A percentile compares a stretch with the other conserved stretches of the same genome.
phyloP scores from a whole-genome alignment of 306 rosid species.

The Malus asiatica region DNA sequence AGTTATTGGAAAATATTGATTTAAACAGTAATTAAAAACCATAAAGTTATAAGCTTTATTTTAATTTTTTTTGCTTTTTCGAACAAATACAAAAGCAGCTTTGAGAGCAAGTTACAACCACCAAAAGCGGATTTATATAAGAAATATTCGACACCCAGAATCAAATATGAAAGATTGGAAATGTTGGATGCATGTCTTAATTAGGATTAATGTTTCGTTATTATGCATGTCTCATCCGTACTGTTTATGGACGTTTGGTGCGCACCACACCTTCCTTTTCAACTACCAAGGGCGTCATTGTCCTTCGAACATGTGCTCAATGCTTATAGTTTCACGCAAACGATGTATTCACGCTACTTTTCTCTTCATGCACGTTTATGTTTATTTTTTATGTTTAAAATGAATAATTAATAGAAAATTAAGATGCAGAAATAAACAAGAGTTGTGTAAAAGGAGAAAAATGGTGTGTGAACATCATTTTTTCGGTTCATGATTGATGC shows the following conservation, averaged over 20 bases:
- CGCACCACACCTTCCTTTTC: not conserved
- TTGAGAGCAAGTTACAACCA: slow-evolving; percentile 5
- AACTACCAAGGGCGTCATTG: not conserved
- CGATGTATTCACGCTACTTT: not conserved
- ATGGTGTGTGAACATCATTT: too few species aligned
- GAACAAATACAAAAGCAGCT: not conserved
- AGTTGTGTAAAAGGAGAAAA: not conserved
- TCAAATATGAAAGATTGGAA: too few species aligned
- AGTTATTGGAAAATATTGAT: not conserved
- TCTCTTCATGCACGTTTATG: not conserved
- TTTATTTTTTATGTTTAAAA: not conserved
- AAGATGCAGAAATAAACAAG: too few species aligned
- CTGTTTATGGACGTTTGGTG: not conserved
- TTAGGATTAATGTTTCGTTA: slow-evolving; percentile 1
- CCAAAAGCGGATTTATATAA: not conserved
- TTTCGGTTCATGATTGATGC: too few species aligned
- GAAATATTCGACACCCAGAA: not conserved
- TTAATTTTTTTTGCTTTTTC: not conserved
- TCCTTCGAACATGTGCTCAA: not conserved
- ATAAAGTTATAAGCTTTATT: not conserved
- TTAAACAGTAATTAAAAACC: not conserved
- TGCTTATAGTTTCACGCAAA: not conserved
- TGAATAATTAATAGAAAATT: too few species aligned
- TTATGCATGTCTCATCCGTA: slow-evolving; percentile 7
- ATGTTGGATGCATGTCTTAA: not conserved